Conservation (phyloP, 768 basidiomycete species). For the Nidularia pulvinata region DNA sequence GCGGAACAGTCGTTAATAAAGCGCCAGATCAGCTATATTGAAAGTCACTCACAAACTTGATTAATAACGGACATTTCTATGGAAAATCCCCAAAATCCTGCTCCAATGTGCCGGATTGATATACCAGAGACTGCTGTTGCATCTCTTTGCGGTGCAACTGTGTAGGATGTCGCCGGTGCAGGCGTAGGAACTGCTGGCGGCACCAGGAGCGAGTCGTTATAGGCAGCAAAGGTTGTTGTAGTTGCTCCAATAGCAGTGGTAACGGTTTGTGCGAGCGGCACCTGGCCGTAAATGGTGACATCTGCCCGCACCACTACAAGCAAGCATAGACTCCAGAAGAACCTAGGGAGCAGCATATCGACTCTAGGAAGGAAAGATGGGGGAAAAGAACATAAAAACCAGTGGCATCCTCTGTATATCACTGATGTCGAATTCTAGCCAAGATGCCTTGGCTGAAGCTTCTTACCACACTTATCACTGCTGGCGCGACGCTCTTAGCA, state of each 20-base stretch:
- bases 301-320: background rate
- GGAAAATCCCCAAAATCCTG: background rate
- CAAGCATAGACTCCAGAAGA: background rate
- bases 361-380: background rate
- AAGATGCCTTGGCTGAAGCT: too few relatives aligned
- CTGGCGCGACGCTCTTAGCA: too few relatives aligned
- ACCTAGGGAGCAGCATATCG: background rate
- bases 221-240: background rate
- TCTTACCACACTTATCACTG: too few relatives aligned
- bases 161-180: background rate
- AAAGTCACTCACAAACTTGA: slow-evolving; percentile 1
- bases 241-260: background rate
- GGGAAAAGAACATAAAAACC: too few relatives aligned
- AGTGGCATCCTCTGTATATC: too few relatives aligned
- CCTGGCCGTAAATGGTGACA: background rate
- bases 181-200: background rate
- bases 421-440: too few relatives aligned
- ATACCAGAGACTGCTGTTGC: background rate
- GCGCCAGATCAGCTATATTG: background rate
- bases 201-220: background rate
- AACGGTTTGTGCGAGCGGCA: background rate
- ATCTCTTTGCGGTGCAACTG: background rate
- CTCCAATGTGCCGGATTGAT: background rate
- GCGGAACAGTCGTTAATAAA: background rate
- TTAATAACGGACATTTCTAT: slow-evolving; percentile 1